Evolutionary conservation across 768 basidiomycete species (phyloP).

Genomic region (Psilocybe azurescens): DNA sequence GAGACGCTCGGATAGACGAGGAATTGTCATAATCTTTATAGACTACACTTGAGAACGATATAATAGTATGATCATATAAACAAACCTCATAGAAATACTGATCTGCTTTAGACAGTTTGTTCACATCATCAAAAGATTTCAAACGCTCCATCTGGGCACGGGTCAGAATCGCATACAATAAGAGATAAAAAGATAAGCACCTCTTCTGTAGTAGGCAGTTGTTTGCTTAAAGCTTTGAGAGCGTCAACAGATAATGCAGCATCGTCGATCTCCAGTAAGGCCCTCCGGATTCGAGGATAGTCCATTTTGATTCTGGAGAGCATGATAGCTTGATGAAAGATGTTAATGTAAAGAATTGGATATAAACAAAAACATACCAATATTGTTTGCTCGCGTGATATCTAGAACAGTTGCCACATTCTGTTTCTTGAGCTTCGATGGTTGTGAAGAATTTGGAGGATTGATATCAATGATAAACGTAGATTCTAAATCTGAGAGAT

Average conservation of each 20-base stretch:
- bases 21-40: constrained; percentile 75
- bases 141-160: constrained; percentile 60
- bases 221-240: constrained; percentile 73
- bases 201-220: constrained; percentile 85
- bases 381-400: constrained; percentile 83
- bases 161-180: not conserved
- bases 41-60: not conserved
- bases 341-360: constrained; percentile 11
- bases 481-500: constrained; percentile 73
- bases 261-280: constrained; percentile 78
- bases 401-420: constrained; percentile 75
- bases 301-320: constrained; percentile 74
- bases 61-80: not conserved
- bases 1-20: constrained; percentile 73
- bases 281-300: constrained; percentile 68
- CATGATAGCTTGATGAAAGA: constrained; percentile 70
- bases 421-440: constrained; percentile 54
- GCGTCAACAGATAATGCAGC: constrained; percentile 71
- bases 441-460: constrained; percentile 46
- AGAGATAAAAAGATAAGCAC: constrained; percentile 35
- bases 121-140: constrained; percentile 71
- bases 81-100: constrained; percentile 80
- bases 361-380: constrained; percentile 54
- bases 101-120: constrained; percentile 82
- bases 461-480: constrained; percentile 68